Percentiles rank a stretch among this genome's conserved stretches.
These are phyloP conservation scores for Russula virescens DNA, from an alignment of 768 basidiomycete genomes.

Conservation along the genomic window DNA sequence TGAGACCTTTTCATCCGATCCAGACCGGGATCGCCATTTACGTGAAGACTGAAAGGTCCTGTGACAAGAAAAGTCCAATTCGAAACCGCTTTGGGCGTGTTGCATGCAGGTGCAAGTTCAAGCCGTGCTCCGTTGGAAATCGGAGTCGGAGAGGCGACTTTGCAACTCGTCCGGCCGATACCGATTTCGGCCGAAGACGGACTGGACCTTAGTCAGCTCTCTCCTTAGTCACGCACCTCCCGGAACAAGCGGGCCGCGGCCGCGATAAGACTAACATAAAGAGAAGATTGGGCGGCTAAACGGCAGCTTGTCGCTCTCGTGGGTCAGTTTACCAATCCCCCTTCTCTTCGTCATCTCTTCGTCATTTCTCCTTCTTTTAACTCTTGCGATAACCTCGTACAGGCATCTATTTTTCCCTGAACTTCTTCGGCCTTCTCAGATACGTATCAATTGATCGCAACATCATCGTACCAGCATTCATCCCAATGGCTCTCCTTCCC, in stretches of 20 bases:
- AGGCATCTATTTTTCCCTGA: background rate
- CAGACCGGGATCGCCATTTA: background rate
- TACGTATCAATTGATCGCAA: background rate
- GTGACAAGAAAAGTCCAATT: background rate
- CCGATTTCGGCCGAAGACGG: background rate
- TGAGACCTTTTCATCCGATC: too few relatives aligned
- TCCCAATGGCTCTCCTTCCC: slow-evolving; percentile 17
- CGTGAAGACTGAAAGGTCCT: background rate
- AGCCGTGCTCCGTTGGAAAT: too few relatives aligned
- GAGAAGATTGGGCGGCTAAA: too few relatives aligned
- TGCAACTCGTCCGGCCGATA: too few relatives aligned
- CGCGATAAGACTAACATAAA: too few relatives aligned
- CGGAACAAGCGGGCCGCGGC: too few relatives aligned
- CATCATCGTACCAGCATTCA: background rate
- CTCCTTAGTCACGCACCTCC: background rate
- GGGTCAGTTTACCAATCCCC: background rate
- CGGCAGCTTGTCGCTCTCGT: background rate
- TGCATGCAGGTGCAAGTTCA: too few relatives aligned
- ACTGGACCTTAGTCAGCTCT: background rate
- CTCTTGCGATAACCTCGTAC: background rate
- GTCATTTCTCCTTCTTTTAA: background rate
- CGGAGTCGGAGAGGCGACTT: too few relatives aligned
- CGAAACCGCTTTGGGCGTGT: background rate
- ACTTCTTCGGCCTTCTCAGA: background rate
- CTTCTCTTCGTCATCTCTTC: background rate